Evolutionary conservation across 2,329 filamentous ascomycete genomes (phyloP).

Genomic region (Alternaria panax): DNA sequence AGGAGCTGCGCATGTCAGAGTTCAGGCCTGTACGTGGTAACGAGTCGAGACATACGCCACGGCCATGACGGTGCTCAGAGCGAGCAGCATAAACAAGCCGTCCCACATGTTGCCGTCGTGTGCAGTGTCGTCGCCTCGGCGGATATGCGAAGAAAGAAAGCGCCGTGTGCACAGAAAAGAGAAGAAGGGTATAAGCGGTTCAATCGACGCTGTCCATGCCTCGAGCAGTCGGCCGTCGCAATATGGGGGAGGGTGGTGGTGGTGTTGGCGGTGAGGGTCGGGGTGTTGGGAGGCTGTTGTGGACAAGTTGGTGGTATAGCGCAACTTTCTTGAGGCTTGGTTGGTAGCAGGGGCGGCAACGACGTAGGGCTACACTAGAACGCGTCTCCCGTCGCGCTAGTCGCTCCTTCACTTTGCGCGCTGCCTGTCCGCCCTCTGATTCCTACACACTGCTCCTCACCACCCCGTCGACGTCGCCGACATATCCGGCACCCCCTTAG

Average conservation of each 20-base stretch:
- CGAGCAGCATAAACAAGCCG: conserved; percentile 70
- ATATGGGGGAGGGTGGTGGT: conserved; percentile 2
- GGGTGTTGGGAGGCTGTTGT: conserved; percentile 4
- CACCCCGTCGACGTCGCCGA: conserved; percentile 7
- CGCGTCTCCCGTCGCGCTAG: conserved; percentile 33
- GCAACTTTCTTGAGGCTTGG: conserved; percentile 22
- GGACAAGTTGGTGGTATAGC: conserved; percentile 9
- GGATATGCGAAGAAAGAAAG: conserved; percentile 22
- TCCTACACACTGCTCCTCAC: not conserved
- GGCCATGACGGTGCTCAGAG: conserved; percentile 70
- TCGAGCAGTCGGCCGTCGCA: conserved; percentile 8
- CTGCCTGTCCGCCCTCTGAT: not conserved
- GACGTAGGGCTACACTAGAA: conserved; percentile 34
- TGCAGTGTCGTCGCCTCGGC: conserved; percentile 18
- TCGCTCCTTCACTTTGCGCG: conserved; percentile 23
- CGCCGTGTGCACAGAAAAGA: conserved; percentile 23
- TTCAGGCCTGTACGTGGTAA: not conserved
- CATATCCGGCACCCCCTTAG: not conserved
- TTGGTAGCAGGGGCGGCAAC: conserved; percentile 19
- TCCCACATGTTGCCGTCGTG: conserved; percentile 59
- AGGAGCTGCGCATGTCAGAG: conserved; percentile 70
- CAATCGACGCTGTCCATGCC: conserved; percentile 29
- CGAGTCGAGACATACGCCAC: conserved; percentile 60
- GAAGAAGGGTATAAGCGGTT: conserved; percentile 15
- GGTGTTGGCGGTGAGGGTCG: conserved; percentile 12